phyloP scores from a whole-genome alignment of 768 basidiomycete genomes.

The Boletus sp. region DNA sequence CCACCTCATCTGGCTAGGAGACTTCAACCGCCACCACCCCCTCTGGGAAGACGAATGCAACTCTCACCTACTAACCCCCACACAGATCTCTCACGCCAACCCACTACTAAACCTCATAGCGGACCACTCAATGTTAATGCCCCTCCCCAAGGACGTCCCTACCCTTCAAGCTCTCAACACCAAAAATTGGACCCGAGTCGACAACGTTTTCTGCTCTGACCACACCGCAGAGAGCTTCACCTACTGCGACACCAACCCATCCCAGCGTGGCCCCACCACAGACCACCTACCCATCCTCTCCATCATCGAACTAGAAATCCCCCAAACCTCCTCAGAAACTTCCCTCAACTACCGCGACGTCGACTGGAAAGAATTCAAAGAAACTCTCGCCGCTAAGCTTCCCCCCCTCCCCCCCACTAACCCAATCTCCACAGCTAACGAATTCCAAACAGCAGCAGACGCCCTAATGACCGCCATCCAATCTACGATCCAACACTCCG shows the following conservation, averaged over 20 bases:
- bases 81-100: not conserved
- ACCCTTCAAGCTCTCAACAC: slow-evolving; percentile 21
- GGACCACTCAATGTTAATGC: slow-evolving; percentile 21
- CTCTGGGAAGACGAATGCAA: slow-evolving; percentile 29
- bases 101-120: not conserved
- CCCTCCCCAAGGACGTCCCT: slow-evolving; percentile 27
- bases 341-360: not conserved
- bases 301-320: not conserved
- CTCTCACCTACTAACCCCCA: slow-evolving; percentile 20
- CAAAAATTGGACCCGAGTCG: slow-evolving; percentile 32
- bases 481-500: not conserved
- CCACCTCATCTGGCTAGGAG: slow-evolving; percentile 23
- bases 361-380: not conserved
- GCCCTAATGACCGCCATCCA: not conserved
- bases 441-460: not conserved
- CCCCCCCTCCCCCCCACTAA: rapidly evolving
- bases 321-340: not conserved
- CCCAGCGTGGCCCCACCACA: not conserved
- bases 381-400: not conserved
- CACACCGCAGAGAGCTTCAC: not conserved
- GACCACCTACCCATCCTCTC: not conserved
- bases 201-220: slow-evolving; percentile 34
- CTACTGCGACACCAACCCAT: not conserved
- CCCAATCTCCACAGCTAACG: not conserved
- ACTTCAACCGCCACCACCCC: slow-evolving; percentile 36